phyloP scores from a whole-genome alignment of 2,329 filamentous ascomycete species.

The Epichloe hybrida region DNA sequence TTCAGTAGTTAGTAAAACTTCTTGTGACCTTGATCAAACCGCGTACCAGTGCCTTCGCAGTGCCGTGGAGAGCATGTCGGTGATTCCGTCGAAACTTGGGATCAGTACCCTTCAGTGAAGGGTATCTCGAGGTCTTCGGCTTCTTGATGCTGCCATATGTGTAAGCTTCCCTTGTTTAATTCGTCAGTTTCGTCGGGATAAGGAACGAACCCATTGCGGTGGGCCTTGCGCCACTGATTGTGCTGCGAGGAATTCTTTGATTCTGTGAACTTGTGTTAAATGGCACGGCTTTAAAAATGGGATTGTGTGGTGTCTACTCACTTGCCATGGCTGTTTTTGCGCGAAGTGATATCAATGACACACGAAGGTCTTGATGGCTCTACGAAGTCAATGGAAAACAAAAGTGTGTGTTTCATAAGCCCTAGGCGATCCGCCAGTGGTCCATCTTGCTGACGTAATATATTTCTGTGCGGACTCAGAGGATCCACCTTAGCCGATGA shows the following conservation, averaged over 20 bases:
- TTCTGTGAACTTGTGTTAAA: constrained; percentile 41
- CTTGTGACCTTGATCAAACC: constrained; percentile 11
- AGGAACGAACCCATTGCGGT: constrained; percentile 84
- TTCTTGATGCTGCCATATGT: constrained; percentile 81
- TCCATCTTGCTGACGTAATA: constrained; percentile 5
- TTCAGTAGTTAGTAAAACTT: constrained; percentile 18
- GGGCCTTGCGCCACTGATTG: constrained; percentile 96
- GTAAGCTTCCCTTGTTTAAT: constrained; percentile 5
- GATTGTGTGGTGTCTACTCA: background rate
- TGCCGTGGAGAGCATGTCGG: constrained; percentile 98
- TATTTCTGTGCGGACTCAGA: no score
- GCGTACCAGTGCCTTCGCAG: constrained; percentile 89
- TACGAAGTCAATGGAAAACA: background rate
- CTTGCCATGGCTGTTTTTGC: constrained; percentile 6
- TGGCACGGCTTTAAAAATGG: background rate
- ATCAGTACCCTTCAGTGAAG: constrained; percentile 95
- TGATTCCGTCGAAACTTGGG: constrained; percentile 99
- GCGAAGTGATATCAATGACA: constrained; percentile 1
- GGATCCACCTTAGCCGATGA: background rate
- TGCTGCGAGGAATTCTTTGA: constrained; percentile 99
- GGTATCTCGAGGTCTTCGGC: constrained; percentile 98
- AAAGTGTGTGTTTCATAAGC: constrained; percentile 9
- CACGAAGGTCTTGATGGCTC: background rate
- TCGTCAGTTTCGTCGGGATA: background rate
- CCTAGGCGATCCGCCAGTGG: constrained; percentile 9